These are phyloP conservation scores for Candida cerambycidarum DNA, from an alignment of 805 yeast genomes.

Conservation along the genomic window DNA sequence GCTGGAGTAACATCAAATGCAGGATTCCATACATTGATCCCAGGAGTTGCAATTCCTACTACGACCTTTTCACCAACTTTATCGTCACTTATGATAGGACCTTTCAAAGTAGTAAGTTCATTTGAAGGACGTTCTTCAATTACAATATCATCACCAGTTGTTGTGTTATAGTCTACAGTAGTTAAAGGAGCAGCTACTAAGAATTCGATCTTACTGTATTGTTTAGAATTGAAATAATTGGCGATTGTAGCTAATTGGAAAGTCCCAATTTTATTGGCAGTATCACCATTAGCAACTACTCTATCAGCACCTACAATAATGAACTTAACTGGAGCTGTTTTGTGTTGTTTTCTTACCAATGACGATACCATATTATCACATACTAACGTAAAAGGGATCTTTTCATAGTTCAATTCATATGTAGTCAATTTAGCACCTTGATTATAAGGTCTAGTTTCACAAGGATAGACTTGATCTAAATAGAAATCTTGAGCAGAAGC, in stretches of 20 bases:
- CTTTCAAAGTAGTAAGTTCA: constrained; percentile 77
- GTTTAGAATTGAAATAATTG: constrained; percentile 36
- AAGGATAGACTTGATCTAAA: constrained; percentile 73
- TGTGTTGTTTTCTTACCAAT: constrained; percentile 32
- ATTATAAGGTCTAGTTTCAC: constrained; percentile 95
- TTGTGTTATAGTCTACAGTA: constrained; percentile 72
- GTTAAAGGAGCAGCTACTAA: constrained; percentile 95
- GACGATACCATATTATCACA: constrained; percentile 93
- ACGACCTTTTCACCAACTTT: constrained; percentile 42
- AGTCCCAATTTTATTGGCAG: constrained; percentile 96
- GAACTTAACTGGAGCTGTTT: constrained; percentile 64
- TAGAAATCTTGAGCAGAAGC: constrained; percentile 37
- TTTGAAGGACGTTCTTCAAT: constrained; percentile 85
- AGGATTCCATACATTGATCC: constrained; percentile 91
- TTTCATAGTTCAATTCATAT: constrained; percentile 80
- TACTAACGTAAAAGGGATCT: constrained; percentile 83
- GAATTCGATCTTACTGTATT: constrained; percentile 53
- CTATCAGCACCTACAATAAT: constrained; percentile 96
- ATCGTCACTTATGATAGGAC: constrained; percentile 38
- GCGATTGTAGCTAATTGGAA: constrained; percentile 81
- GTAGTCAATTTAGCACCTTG: constrained; percentile 95
- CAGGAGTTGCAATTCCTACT: constrained; percentile 82
- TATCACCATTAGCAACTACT: constrained; percentile 88
- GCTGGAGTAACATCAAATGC: constrained; percentile 93
- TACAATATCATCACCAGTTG: constrained; percentile 69